Percentiles rank a stretch among this genome's conserved stretches.
Conservation (phyloP, 2,329 filamentous ascomycete species). For the Sclerotinia subarctica region DNA sequence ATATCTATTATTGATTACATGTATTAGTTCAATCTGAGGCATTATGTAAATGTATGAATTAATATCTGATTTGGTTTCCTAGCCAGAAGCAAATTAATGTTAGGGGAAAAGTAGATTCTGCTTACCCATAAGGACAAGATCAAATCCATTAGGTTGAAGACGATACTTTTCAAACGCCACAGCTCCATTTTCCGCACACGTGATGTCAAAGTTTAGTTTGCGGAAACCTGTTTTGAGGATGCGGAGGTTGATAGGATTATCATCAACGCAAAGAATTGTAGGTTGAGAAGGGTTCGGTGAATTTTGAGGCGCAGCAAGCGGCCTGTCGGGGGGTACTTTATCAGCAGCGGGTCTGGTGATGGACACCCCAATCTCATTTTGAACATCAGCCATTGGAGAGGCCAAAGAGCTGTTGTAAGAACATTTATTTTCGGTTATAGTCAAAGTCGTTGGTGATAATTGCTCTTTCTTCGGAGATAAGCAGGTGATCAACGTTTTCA, state of each 20-base stretch:
- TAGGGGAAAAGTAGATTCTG: background rate
- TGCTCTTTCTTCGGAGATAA: conserved; percentile 11
- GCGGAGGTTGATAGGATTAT: conserved; percentile 43
- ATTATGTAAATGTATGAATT: background rate
- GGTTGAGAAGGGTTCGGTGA: background rate
- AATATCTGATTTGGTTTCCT: conserved; percentile 38
- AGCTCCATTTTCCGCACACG: conserved; percentile 44
- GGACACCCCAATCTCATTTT: background rate
- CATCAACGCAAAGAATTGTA: conserved; percentile 38
- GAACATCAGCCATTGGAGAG: background rate
- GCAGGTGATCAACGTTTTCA: conserved; percentile 14
- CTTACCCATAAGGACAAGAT: conserved; percentile 49
- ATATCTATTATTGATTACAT: conserved; percentile 42
- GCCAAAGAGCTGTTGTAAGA: background rate
- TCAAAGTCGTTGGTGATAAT: background rate
- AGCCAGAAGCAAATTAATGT: background rate
- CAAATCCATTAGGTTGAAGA: conserved; percentile 35
- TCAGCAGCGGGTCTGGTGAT: background rate
- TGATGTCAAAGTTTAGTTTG: conserved; percentile 37
- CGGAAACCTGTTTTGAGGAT: conserved; percentile 35
- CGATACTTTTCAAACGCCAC: conserved; percentile 41
- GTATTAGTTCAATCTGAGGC: background rate
- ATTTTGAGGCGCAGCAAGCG: background rate
- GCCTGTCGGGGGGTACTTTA: background rate
- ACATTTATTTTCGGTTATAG: background rate